A percentile compares a stretch with the other conserved stretches of the same genome.
Conservation (phyloP, 2,329 filamentous ascomycete species). For the Pleurostoma richardsiae region DNA sequence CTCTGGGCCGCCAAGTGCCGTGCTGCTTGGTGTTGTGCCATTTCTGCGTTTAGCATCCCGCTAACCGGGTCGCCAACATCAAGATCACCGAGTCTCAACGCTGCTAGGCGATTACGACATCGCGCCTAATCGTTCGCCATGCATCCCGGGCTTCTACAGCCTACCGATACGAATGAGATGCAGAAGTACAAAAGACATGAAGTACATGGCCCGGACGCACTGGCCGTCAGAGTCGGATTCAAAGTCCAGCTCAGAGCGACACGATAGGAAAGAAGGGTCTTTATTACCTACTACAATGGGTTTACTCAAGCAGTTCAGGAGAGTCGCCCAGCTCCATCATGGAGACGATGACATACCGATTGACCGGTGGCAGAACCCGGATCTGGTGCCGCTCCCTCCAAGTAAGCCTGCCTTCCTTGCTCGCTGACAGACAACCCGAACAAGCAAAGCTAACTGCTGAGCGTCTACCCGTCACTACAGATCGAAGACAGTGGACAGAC, state of each 20-base stretch:
- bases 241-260: background rate
- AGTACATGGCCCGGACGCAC: background rate
- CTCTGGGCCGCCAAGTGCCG: too few species aligned
- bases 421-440: background rate
- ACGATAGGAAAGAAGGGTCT: background rate
- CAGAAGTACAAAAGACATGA: background rate
- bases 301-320: background rate
- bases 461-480: background rate
- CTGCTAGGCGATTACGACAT: background rate
- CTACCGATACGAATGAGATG: constrained; percentile 11
- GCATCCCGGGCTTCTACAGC: background rate
- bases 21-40: too few species aligned
- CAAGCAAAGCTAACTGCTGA: background rate
- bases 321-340: background rate
- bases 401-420: background rate
- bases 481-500: background rate
- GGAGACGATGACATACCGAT: background rate
- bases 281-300: background rate
- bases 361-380: background rate
- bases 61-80: background rate
- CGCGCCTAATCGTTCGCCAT: background rate
- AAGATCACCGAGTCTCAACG: background rate
- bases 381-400: background rate
- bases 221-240: too few species aligned
- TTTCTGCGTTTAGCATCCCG: background rate